Percentiles rank a stretch among this genome's conserved stretches.
Evolutionary conservation across 495 filamentous ascomycete genomes (phyloP).

Genomic region (Penicillium parvum): DNA sequence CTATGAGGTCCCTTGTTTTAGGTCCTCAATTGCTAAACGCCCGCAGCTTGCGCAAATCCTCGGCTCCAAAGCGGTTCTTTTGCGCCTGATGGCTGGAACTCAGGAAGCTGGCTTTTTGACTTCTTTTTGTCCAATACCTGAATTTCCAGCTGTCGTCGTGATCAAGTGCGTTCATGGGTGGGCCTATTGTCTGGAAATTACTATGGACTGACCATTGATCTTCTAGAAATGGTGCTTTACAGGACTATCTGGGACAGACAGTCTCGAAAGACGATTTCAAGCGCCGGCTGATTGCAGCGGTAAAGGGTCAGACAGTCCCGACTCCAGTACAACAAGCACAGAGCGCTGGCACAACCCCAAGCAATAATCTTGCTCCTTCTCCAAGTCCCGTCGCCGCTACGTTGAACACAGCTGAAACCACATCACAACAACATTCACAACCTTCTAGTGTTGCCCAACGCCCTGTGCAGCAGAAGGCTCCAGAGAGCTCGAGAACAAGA

Average conservation of each 20-base stretch:
- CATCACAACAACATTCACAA: not conserved
- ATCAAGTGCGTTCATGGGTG: slow-evolving; percentile 56
- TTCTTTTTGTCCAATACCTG: slow-evolving; percentile 71
- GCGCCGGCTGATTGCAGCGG: slow-evolving; percentile 39
- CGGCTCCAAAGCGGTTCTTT: slow-evolving; percentile 53
- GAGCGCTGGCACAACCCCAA: slow-evolving; percentile 1
- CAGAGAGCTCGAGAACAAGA: slow-evolving; percentile 5
- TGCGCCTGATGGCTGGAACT: slow-evolving; percentile 65
- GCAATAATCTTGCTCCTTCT: not conserved
- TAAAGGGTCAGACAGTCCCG: slow-evolving; percentile 19
- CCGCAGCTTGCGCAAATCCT: slow-evolving; percentile 46
- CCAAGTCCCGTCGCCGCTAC: not conserved
- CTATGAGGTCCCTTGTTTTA: not conserved
- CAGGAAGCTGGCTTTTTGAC: slow-evolving; percentile 76
- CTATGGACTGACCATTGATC: not conserved
- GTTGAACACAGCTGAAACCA: not conserved
- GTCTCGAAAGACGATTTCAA: slow-evolving; percentile 55
- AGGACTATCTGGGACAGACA: slow-evolving; percentile 61
- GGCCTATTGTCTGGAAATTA: not conserved
- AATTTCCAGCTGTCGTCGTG: slow-evolving; percentile 69
- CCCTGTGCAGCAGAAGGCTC: not conserved
- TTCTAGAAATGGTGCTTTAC: slow-evolving; percentile 53
- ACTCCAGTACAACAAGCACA: slow-evolving; percentile 5
- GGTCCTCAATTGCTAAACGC: slow-evolving; percentile 1
- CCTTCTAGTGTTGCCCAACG: not conserved